Percentiles rank a stretch among this genome's conserved stretches.
Conservation (phyloP, 352 stramenopile species). For the Phytophthora lateralis region DNA sequence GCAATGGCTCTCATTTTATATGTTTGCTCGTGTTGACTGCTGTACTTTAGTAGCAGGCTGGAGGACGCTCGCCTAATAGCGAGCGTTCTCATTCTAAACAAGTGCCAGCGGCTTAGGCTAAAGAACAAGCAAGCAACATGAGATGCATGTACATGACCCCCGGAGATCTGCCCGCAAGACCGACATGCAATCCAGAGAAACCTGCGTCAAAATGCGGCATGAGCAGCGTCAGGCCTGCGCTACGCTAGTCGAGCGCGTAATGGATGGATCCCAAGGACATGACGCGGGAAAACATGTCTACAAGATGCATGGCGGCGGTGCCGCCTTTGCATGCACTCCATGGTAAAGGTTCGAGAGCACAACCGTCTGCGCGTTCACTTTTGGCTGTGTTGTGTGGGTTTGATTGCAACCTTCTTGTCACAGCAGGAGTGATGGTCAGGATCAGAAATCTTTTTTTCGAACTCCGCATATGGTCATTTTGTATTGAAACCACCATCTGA, state of each 20-base stretch:
- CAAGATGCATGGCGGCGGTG: not conserved
- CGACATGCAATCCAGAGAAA: not conserved
- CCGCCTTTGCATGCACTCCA: not conserved
- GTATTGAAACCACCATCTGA: constrained; percentile 4
- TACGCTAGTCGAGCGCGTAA: not conserved
- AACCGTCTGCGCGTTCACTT: not conserved
- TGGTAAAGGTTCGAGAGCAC: constrained; percentile 3
- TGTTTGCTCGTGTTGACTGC: not conserved
- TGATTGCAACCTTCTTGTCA: constrained; percentile 18
- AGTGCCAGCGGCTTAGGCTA: no score
- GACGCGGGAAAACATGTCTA: not conserved
- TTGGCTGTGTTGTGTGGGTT: constrained; percentile 8
- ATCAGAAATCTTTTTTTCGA: constrained; percentile 26
- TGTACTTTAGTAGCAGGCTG: no score
- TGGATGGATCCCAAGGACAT: not conserved
- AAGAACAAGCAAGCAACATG: not conserved
- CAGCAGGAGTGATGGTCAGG: constrained; percentile 25
- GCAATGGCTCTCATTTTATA: constrained; percentile 1
- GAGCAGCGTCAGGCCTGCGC: no score
- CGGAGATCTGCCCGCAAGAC: no score
- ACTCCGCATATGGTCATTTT: constrained; percentile 21
- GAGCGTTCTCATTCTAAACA: no score
- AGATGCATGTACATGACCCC: not conserved
- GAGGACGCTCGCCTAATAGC: not conserved
- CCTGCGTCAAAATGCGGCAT: not conserved